These are phyloP conservation scores for Aureobasidium pullulans DNA, from an alignment of 2,329 filamentous ascomycete species.

Conservation along the genomic window DNA sequence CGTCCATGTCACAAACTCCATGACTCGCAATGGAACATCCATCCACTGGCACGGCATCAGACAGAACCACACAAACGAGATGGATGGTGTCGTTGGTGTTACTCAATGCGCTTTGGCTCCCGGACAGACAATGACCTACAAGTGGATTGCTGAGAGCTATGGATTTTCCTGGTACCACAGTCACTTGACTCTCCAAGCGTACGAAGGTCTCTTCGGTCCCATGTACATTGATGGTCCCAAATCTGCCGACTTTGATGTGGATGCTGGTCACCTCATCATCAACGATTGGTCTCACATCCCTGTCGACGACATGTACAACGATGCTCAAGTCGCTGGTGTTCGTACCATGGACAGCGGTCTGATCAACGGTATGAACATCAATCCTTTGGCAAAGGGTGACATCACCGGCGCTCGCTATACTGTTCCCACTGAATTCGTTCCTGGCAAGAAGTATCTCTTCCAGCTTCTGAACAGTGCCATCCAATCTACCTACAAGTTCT, in stretches of 20 bases:
- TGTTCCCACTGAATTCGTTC: constrained; percentile 19
- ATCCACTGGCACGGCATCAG: constrained; percentile 45
- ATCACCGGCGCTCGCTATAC: constrained; percentile 25
- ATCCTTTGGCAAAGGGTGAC: constrained; percentile 19
- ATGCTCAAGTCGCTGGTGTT: constrained; percentile 22
- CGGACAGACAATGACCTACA: constrained; percentile 26
- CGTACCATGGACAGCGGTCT: constrained; percentile 35
- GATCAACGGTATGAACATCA: constrained; percentile 39
- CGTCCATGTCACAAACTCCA: constrained; percentile 27
- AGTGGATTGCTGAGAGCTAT: constrained; percentile 33
- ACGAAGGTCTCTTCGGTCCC: constrained; percentile 33
- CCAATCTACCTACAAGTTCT: constrained; percentile 36
- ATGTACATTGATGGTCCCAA: constrained; percentile 36
- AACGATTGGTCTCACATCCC: constrained; percentile 33
- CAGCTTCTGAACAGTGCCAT: constrained; percentile 30
- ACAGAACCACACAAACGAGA: constrained; percentile 46
- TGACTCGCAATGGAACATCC: constrained; percentile 34
- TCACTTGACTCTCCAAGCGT: constrained; percentile 35
- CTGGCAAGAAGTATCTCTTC: constrained; percentile 25
- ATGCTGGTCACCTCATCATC: constrained; percentile 30
- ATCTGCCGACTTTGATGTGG: constrained; percentile 32
- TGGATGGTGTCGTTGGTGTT: constrained; percentile 43
- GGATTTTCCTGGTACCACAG: constrained; percentile 36
- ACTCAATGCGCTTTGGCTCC: constrained; percentile 37
- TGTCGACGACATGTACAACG: constrained; percentile 30